Evolutionary conservation across 2,329 filamentous ascomycete species (phyloP).

Genomic region (Macroventuria anomochaeta): DNA sequence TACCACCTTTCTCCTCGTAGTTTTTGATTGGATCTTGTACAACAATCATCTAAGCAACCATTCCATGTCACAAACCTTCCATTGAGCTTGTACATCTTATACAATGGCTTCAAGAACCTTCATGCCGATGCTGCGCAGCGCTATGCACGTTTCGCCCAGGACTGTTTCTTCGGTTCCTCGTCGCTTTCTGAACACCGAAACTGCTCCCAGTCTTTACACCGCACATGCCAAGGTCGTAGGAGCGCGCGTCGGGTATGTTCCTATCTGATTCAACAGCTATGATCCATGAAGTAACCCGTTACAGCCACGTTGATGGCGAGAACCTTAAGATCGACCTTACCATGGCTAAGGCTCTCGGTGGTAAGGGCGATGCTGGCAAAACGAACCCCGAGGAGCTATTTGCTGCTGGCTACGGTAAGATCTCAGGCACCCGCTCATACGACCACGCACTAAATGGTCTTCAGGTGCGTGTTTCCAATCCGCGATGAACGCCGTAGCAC

Average conservation of each 20-base stretch:
- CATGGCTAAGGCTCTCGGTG: constrained; percentile 55
- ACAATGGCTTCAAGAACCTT: constrained; percentile 27
- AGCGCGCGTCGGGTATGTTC: constrained; percentile 43
- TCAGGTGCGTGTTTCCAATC: constrained; percentile 54
- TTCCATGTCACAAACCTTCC: neutral
- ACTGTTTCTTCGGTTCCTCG: constrained; percentile 9
- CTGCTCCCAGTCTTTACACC: constrained; percentile 50
- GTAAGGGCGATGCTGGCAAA: constrained; percentile 52
- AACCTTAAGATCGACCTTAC: constrained; percentile 49
- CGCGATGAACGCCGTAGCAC: constrained; percentile 55
- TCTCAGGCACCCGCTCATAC: too few species aligned
- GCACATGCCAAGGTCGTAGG: constrained; percentile 50
- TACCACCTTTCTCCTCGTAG: too few species aligned
- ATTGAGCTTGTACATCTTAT: neutral
- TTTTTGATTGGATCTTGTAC: neutral
- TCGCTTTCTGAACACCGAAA: constrained; percentile 50
- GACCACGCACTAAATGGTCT: too few species aligned
- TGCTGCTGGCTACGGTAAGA: constrained; percentile 54
- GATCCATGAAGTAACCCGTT: neutral
- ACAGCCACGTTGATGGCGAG: constrained; percentile 43
- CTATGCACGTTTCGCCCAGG: constrained; percentile 17
- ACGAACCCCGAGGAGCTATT: constrained; percentile 56
- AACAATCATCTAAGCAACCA: neutral
- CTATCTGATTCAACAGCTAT: neutral
- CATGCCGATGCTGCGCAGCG: constrained; percentile 21